phyloP scores from a whole-genome alignment of 2,329 filamentous ascomycete species.

The Mycocentrospora acerina region DNA sequence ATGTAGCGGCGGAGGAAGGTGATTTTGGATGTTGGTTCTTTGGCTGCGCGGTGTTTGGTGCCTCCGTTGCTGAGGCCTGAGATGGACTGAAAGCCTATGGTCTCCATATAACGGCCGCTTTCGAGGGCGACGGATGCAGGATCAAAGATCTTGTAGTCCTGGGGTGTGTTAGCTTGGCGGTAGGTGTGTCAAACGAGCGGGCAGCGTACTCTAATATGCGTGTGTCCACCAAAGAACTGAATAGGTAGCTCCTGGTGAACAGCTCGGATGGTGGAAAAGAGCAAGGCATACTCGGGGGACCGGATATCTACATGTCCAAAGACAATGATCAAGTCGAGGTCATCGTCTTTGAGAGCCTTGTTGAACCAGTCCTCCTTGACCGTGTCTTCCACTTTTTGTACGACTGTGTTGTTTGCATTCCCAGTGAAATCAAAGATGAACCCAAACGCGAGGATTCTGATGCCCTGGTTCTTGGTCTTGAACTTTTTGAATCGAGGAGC shows the following conservation, averaged over 20 bases:
- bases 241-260: conserved; percentile 81
- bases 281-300: conserved; percentile 73
- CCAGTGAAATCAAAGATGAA: conserved; percentile 93
- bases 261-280: conserved; percentile 77
- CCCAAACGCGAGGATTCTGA: conserved; percentile 84
- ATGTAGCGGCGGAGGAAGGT: conserved; percentile 81
- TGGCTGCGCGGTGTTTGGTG: conserved; percentile 25
- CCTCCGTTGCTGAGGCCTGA: conserved; percentile 59
- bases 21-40: conserved; percentile 36
- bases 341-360: conserved; percentile 72
- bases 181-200: not conserved
- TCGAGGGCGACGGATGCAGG: conserved; percentile 75
- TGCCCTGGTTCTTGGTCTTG: conserved; percentile 83
- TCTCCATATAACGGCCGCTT: conserved; percentile 91
- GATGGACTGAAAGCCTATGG: conserved; percentile 89
- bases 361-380: conserved; percentile 88
- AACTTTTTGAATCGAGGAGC: conserved; percentile 85
- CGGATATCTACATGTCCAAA: conserved; percentile 81
- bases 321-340: conserved; percentile 84
- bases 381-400: conserved; percentile 76
- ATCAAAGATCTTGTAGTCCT: conserved; percentile 77
- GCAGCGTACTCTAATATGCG: conserved; percentile 66
- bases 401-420: conserved; percentile 87
- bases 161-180: not conserved
- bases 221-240: conserved; percentile 88